Evolutionary conservation across 768 basidiomycete genomes (phyloP), one percentile per base, ranked within the genome.

Genomic region (Serendipita vermifera): DNA sequence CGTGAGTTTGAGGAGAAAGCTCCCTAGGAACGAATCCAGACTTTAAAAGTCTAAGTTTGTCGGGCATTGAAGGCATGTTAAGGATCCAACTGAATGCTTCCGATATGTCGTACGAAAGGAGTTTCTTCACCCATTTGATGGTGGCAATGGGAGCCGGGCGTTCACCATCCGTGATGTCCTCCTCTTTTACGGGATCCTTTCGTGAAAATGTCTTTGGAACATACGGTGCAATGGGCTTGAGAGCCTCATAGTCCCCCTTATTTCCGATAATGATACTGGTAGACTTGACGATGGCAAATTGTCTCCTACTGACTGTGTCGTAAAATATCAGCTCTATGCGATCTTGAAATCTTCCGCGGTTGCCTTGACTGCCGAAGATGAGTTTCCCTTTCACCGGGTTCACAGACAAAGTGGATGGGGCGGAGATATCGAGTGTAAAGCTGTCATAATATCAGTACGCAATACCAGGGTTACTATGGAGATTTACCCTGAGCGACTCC

Each of bases 251-350:
- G 60, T 81, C 79, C 6, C 70, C 74, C 26, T 64, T 60, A 6
- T 69, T 72, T 0, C 81, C 81, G 31, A 79, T 73, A 3, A 73
- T 73, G 7, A 73, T 78, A 26, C 60, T 56, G 1, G 81, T 59
- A 4, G 61, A 64, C 2, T 81, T 73, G 0, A 71, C 70, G 54
- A 81, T 78, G 35, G 74, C 60, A 62, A 80, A 80, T 2, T 67
- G 69, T 20, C 66, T 58, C 29, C 61, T 60, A 3, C 67, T 65
- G 3, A 61, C 57, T 0, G 61, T 56, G 54, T 77, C 69, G 38
- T 68, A 60, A 58, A 81, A 79, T 1, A 72, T 57, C 13, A 81
- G 66, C 38, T 79, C 77, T 3, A 80, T 65, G 0, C 67, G 70
- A 56, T 79, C 77, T 48, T 75, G 69, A 57, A 71, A 75, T 20